Evolutionary conservation across 495 filamentous ascomycete genomes (phyloP).

Genomic region (Daldinia concentrica): DNA sequence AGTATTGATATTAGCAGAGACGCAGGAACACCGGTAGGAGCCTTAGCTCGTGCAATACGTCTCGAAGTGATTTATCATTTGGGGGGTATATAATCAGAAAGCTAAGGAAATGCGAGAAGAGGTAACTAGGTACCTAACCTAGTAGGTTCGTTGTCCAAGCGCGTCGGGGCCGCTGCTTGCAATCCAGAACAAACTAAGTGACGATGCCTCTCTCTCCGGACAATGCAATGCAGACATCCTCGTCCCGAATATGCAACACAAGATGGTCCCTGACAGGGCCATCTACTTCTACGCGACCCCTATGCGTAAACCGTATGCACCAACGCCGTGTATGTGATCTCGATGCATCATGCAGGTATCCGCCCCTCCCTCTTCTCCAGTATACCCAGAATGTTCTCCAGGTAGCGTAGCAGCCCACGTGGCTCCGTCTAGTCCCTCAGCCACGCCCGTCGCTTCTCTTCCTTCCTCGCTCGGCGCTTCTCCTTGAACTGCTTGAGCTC

Average conservation of each 20-base stretch:
- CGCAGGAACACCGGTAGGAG: neutral
- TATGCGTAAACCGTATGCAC: slow-evolving; percentile 9
- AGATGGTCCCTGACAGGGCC: neutral
- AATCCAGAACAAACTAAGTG: slow-evolving; percentile 19
- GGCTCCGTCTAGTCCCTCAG: slow-evolving; percentile 70
- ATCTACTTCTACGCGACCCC: slow-evolving; percentile 1
- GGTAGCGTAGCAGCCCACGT: neutral
- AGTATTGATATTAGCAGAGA: neutral
- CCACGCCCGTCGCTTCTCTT: slow-evolving; percentile 94
- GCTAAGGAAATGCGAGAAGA: slow-evolving; percentile 11
- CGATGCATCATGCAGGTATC: slow-evolving; percentile 34
- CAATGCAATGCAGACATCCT: slow-evolving; percentile 31
- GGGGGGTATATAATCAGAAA: slow-evolving; percentile 35
- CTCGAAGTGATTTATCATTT: slow-evolving; percentile 26
- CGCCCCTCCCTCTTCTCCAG: slow-evolving; percentile 2
- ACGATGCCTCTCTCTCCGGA: neutral
- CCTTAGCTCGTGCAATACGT: neutral
- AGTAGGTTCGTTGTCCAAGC: slow-evolving; percentile 13
- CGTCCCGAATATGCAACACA: slow-evolving; percentile 28
- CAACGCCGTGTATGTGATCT: slow-evolving; percentile 27
- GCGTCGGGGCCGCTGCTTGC: neutral
- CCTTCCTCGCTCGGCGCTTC: slow-evolving; percentile 80
- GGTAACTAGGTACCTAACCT: neutral
- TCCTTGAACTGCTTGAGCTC: slow-evolving; percentile 80
- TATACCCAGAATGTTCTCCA: neutral